Conservation (phyloP, 768 basidiomycete genomes). For the Tulasnella sp. region DNA sequence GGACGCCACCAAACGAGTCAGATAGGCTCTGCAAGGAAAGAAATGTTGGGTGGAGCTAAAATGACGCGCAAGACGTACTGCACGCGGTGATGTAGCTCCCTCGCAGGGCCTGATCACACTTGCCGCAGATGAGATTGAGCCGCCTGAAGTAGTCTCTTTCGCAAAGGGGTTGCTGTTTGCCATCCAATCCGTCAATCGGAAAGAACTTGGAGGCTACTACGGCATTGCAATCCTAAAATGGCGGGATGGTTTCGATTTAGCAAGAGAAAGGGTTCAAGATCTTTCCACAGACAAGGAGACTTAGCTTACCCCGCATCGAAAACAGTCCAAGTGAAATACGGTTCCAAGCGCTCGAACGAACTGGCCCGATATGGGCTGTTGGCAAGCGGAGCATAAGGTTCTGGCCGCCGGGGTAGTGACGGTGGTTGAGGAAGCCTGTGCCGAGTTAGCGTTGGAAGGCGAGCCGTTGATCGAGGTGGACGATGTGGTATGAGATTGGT, state of each 20-base stretch:
- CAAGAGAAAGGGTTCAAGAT: conserved; percentile 10
- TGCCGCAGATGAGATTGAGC: too few relatives aligned
- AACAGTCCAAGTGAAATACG: conserved; percentile 93
- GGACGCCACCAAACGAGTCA: background rate
- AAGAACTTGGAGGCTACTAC: conserved; percentile 99
- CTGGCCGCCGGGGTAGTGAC: background rate
- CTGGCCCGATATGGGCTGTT: conserved; percentile 68
- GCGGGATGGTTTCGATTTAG: conserved; percentile 21
- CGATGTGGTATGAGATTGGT: background rate
- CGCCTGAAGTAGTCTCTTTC: too few relatives aligned
- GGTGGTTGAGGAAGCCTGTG: background rate
- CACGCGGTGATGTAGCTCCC: too few relatives aligned
- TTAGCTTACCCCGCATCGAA: conserved; percentile 94
- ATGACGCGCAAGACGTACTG: too few relatives aligned
- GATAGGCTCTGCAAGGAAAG: too few relatives aligned
- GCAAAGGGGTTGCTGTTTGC: conserved; percentile 89
- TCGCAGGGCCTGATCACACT: too few relatives aligned
- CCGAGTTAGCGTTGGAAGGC: background rate
- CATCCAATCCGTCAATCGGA: conserved; percentile 88
- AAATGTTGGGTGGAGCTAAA: conserved; percentile 10
- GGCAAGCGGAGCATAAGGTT: conserved; percentile 24
- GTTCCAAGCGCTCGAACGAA: conserved; percentile 93
- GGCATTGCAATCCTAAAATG: conserved; percentile 83
- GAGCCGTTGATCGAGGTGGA: conserved; percentile 7
- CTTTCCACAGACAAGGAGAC: conserved; percentile 33